Base-by-base conservation (phyloP, 106 monocot species). In the Platanthera zijinensis region DNA sequence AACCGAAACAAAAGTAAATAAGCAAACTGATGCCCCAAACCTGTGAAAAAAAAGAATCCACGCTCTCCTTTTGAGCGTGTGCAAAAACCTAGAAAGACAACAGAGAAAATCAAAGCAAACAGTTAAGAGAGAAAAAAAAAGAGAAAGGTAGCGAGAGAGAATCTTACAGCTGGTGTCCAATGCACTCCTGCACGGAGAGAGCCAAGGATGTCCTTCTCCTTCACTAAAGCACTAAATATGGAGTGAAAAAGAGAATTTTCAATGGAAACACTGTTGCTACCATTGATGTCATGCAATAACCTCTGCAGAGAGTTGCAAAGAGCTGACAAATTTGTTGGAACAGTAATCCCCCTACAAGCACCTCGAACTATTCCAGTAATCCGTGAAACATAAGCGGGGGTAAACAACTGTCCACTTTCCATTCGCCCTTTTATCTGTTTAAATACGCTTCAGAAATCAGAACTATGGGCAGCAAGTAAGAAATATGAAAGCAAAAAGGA, bases 21-120 rank as follows among this genome's bases (percentile, higher is more conserved):
- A 70, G 17, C 70, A 17, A 48, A 70, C 12, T n/a, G 70, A 70
- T 48, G 48, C 17, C 8, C 25, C 84, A 75, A 72, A 96, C 96
- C 96, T 96, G 96, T 74, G 96, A 96, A 75, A 86, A 96, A 81
- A 93, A 96, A 59, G 96, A 89, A 51, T 89, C 93, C 75, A 96
- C 96, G 75, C 93, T 93, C 84, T 91, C 91, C 78, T 71, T 93
- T 74, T 96, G 96, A 76, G 96, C 93, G 88, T 91, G 93, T n/a
- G 89, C 93, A 82, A 96, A 96, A 74, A 93, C 93, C 96, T 96
- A 75, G 70, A 48, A 71, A 69, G 52, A 50, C 28, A 25, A 78
- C 17, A 51, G 28, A 18, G 12, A 56, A 53, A 14, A 18, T 8
- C 17, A 3, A 57, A 39, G 47, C 21, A 11, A 73, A 53, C 8